Base-by-base conservation (phyloP, 148 eudicot genomes). In the Beta vulgaris region DNA sequence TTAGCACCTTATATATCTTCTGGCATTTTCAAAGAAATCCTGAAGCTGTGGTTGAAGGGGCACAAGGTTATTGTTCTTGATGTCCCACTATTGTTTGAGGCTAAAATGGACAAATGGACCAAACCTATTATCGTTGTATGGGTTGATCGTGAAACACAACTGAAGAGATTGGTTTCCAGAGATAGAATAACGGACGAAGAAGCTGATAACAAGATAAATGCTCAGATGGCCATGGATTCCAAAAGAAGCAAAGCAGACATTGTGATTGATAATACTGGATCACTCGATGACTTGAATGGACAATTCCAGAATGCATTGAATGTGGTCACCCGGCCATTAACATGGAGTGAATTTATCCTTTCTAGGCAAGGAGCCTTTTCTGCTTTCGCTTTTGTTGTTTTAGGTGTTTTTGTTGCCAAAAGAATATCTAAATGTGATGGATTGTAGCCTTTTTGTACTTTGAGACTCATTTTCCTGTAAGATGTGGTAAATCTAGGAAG, bases 71-170 rank as follows among this genome's bases (percentile, higher is more conserved):
- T 95, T 62, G 85, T 92, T 73, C 91, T 92, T 34, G 99, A 95
- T 74, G 79, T 92, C 69, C 99, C 99, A 53, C 83, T 95, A 67
- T 68, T 95, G 82, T 95, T 92, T 54, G 99, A 95, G 83, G 96
- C 88, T 72, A 95, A 92, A 79, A 87, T 95, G 84, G 96, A 90
- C 79, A 91, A 81, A 74, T 95, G 99, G 99, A 88, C 97, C 35
- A 87, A 86, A 60, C 99, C 94, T 23, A 82, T 83, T 36, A 81
- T 95, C 60, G 90, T 92, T 72, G 92, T 95, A 44, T 95, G 96
- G 93, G 91, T 92, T 46, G 96, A 95, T 79, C 87, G 85, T 15
- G 87, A 90, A 78, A 95, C 97, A 64, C 97, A 95, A 65, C 91
- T 92, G 51, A 87, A 83, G 72, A 82, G 99, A 48, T 87, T 95